Evolutionary conservation across 1,139 yeast species (phyloP).

Genomic region (Pneumocystis carinii): DNA sequence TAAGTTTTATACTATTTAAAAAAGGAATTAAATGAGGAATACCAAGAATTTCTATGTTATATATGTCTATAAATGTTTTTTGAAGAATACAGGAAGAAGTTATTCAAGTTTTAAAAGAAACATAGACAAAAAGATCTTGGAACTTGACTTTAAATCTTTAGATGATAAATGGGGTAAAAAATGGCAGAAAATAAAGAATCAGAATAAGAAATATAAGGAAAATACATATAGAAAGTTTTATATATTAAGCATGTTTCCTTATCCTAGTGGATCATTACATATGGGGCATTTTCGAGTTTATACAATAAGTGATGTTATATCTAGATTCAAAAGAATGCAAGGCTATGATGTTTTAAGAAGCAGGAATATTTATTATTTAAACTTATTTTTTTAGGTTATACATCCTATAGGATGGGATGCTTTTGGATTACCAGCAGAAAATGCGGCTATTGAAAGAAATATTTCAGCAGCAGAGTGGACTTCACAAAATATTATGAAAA

Average conservation of each 20-base stretch:
- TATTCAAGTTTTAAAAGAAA: not conserved
- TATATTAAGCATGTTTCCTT: constrained; percentile 81
- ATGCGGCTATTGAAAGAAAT: constrained; percentile 83
- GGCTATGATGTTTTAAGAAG: constrained; percentile 45
- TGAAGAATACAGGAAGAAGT: not conserved
- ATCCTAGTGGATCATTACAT: constrained; percentile 84
- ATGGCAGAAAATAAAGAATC: not conserved
- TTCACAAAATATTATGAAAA: constrained; percentile 50
- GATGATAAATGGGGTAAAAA: not conserved
- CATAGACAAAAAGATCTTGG: not conserved
- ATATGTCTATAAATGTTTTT: not conserved
- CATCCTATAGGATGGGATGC: constrained; percentile 99
- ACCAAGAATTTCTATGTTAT: not conserved
- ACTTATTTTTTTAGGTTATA: constrained; percentile 19
- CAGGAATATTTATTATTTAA: not conserved
- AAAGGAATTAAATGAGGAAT: not conserved
- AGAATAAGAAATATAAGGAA: not conserved
- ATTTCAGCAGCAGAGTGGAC: constrained; percentile 80
- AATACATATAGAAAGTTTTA: constrained; percentile 33
- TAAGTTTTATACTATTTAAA: not conserved
- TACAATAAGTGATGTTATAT: constrained; percentile 71
- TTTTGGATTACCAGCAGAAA: constrained; percentile 94
- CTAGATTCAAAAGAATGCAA: constrained; percentile 60
- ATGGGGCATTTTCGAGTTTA: constrained; percentile 90
- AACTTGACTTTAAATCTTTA: not conserved